Evolutionary conservation across 2,329 filamentous ascomycete genomes (phyloP).

Genomic region (Sclerotinia glacialis): DNA sequence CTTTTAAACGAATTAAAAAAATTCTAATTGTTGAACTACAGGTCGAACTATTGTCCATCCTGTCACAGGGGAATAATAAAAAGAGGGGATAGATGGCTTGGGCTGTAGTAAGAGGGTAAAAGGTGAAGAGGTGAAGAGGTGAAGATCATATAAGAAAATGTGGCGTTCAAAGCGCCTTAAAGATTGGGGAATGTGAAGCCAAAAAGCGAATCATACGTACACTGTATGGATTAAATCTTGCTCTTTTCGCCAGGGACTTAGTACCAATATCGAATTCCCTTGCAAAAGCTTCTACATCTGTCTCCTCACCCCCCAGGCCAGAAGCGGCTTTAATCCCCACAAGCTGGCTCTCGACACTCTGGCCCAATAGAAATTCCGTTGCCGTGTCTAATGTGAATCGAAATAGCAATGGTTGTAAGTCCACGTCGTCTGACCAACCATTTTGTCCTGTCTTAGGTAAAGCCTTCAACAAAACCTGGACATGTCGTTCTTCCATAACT

Average conservation of each 20-base stretch:
- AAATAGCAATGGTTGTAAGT: conserved; percentile 63
- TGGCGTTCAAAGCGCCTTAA: no score
- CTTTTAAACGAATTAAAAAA: no score
- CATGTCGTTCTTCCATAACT: conserved; percentile 66
- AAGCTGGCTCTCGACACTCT: conserved; percentile 47
- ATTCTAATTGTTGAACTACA: no score
- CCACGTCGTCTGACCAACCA: conserved; percentile 44
- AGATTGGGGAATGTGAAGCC: neutral
- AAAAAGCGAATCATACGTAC: neutral
- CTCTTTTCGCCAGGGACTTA: conserved; percentile 26
- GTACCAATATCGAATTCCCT: conserved; percentile 49
- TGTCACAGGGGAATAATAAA: neutral
- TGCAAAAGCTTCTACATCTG: conserved; percentile 12
- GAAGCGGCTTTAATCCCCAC: neutral
- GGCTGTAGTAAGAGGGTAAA: neutral
- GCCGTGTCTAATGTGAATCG: conserved; percentile 55
- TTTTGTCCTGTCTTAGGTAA: conserved; percentile 56
- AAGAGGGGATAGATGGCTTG: neutral
- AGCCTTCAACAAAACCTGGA: conserved; percentile 57
- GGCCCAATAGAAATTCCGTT: conserved; percentile 53
- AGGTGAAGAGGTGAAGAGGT: no score
- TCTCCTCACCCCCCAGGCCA: conserved; percentile 16
- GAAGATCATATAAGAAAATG: neutral
- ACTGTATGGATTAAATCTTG: conserved; percentile 2
- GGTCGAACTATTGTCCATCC: no score